Conservation (phyloP, 176 grass and related monocot genomes). For the Oryza punctata region DNA sequence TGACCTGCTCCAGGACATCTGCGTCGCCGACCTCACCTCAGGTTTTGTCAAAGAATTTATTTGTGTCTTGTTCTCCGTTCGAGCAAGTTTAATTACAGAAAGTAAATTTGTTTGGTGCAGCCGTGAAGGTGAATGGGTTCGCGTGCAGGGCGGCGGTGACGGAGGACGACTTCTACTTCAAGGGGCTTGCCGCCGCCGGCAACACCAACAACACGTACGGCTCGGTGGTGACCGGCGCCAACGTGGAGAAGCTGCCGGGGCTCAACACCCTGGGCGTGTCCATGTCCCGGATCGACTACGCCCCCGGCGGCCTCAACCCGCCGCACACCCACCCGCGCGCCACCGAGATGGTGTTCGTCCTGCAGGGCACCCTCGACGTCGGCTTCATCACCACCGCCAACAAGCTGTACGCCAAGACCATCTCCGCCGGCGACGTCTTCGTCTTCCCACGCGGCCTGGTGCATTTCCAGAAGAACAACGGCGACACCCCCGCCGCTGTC, state of each 20-base stretch:
- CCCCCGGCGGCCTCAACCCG: conserved; percentile 38
- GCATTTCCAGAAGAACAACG: conserved; percentile 47
- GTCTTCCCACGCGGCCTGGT: conserved; percentile 35
- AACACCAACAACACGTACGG: conserved; percentile 32
- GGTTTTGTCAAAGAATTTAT: not conserved
- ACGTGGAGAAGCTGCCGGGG: conserved; percentile 40
- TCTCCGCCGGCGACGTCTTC: conserved; percentile 30
- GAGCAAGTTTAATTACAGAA: not conserved
- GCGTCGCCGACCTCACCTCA: conserved; percentile 49
- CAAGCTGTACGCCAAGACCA: conserved; percentile 25
- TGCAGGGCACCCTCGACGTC: conserved; percentile 38
- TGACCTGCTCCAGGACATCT: conserved; percentile 55
- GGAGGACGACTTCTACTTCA: conserved; percentile 38
- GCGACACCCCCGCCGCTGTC: conserved; percentile 25
- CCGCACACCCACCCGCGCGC: conserved; percentile 56
- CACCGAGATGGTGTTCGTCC: conserved; percentile 52
- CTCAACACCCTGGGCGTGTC: conserved; percentile 49
- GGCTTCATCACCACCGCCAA: conserved; percentile 46
- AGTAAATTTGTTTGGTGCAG: not conserved
- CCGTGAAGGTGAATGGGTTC: conserved; percentile 45
- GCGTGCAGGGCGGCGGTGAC: conserved; percentile 27
- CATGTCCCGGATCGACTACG: conserved; percentile 52
- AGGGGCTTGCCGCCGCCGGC: conserved; percentile 15
- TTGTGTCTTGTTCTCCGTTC: not conserved
- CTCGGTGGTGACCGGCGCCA: conserved; percentile 33